Percentiles rank a stretch among this genome's conserved stretches.
Conservation (phyloP, 768 basidiomycete species). For the Floccularia luteovirens region DNA sequence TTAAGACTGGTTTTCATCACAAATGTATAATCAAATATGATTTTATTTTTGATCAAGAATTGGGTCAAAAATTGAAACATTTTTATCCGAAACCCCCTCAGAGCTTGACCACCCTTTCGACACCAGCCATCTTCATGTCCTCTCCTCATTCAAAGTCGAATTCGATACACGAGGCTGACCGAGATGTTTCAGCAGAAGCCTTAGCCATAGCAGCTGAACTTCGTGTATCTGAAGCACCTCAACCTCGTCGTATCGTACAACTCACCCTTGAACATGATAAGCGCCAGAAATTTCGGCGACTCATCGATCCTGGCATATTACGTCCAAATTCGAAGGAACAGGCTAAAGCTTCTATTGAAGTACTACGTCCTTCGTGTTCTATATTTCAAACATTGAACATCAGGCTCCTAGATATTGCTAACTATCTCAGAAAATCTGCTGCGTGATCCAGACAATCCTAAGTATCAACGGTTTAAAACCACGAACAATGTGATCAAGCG, state of each 20-base stretch:
- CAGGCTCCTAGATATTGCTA: slow-evolving; percentile 44
- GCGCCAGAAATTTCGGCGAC: slow-evolving; percentile 63
- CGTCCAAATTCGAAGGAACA: slow-evolving; percentile 60
- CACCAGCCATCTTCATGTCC: too few species aligned
- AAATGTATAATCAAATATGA: too few species aligned
- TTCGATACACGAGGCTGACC: neutral
- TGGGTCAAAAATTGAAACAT: too few species aligned
- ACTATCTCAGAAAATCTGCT: slow-evolving; percentile 69
- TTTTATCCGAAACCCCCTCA: too few species aligned
- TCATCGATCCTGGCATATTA: slow-evolving; percentile 74
- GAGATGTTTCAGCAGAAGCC: slow-evolving; percentile 21
- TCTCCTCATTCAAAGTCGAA: neutral
- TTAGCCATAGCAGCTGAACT: slow-evolving; percentile 38
- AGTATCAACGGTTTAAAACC: slow-evolving; percentile 68
- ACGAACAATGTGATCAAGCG: slow-evolving; percentile 66
- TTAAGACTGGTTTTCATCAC: too few species aligned
- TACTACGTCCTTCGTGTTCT: slow-evolving; percentile 21
- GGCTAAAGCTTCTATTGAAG: slow-evolving; percentile 59
- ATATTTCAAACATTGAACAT: slow-evolving; percentile 8
- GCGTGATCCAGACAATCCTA: slow-evolving; percentile 63
- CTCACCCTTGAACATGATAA: slow-evolving; percentile 50
- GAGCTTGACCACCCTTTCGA: too few species aligned
- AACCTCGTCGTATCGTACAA: slow-evolving; percentile 28
- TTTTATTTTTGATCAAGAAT: too few species aligned
- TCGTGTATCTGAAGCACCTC: slow-evolving; percentile 24